Percentiles rank a stretch among this genome's conserved stretches.
Evolutionary conservation across 2,329 filamentous ascomycete genomes (phyloP).

Genomic region (Triangularia verruculosa): DNA sequence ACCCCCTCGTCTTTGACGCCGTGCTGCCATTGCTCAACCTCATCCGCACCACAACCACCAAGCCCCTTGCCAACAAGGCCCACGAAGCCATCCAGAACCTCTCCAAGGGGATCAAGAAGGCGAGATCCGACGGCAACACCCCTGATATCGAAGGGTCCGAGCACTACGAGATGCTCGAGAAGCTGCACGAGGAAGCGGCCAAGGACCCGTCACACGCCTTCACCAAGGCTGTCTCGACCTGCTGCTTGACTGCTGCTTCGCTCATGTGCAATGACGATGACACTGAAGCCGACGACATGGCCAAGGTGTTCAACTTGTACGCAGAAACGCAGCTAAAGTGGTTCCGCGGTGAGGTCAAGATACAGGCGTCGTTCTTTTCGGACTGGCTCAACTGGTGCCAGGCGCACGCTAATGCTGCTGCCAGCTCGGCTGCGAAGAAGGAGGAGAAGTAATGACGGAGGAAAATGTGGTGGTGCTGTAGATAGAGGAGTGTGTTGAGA

Average conservation of each 20-base stretch:
- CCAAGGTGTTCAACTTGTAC: constrained; percentile 64
- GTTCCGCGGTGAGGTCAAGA: constrained; percentile 55
- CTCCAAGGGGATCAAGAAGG: constrained; percentile 64
- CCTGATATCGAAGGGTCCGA: constrained; percentile 35
- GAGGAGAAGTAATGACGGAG: constrained; percentile 8
- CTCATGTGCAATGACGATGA: constrained; percentile 47
- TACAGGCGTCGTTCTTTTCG: constrained; percentile 64
- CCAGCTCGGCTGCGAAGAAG: constrained; percentile 9
- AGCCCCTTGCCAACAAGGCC: constrained; percentile 71
- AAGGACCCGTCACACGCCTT: constrained; percentile 66
- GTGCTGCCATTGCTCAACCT: constrained; percentile 75
- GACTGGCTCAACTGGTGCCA: constrained; percentile 71
- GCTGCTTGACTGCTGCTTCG: constrained; percentile 65
- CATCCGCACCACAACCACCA: constrained; percentile 71
- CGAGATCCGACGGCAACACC: constrained; percentile 42
- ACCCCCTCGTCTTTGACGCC: constrained; percentile 63
- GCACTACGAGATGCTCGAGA: constrained; percentile 57
- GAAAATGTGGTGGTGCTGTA: background rate
- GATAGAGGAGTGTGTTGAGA: background rate
- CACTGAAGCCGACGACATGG: constrained; percentile 44
- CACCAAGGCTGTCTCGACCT: constrained; percentile 69
- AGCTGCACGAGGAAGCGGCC: constrained; percentile 66
- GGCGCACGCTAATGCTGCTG: constrained; percentile 26
- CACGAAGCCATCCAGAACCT: constrained; percentile 70
- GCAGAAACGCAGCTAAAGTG: constrained; percentile 58